These are phyloP conservation scores for Aristolochia fimbriata DNA, from an alignment of 164 flowering plant genomes.

Conservation along the genomic window DNA sequence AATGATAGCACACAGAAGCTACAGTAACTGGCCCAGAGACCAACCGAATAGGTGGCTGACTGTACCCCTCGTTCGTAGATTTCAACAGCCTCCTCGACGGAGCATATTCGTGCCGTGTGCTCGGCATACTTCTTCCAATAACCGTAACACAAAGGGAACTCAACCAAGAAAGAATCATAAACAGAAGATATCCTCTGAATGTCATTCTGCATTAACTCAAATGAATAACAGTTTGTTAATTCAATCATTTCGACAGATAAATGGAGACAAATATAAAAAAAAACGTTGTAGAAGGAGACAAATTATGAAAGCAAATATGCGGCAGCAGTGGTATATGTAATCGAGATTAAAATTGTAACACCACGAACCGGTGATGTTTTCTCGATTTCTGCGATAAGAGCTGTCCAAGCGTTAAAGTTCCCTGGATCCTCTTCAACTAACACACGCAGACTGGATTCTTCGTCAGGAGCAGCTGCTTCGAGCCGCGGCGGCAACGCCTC, in stretches of 20 bases:
- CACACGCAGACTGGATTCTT: slow-evolving; percentile 13
- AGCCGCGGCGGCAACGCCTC: neutral
- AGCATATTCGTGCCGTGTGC: slow-evolving; percentile 49
- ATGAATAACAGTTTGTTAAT: neutral
- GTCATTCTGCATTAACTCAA: slow-evolving; percentile 49
- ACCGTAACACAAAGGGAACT: slow-evolving; percentile 83
- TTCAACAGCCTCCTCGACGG: slow-evolving; percentile 45
- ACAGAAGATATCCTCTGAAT: slow-evolving; percentile 40
- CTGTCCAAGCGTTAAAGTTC: slow-evolving; percentile 53
- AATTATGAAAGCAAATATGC: neutral
- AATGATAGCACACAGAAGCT: slow-evolving; percentile 37
- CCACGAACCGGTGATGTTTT: slow-evolving; percentile 35
- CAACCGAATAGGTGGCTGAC: slow-evolving; percentile 59
- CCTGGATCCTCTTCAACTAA: slow-evolving; percentile 17
- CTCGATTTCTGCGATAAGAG: slow-evolving; percentile 46
- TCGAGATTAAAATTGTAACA: neutral
- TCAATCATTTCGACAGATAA: slow-evolving; percentile 5
- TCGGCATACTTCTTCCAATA: slow-evolving; percentile 87
- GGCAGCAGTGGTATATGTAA: too few relatives aligned
- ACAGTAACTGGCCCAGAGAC: slow-evolving; percentile 78
- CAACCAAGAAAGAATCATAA: slow-evolving; percentile 67
- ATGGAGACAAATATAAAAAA: neutral
- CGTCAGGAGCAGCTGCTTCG: too few relatives aligned
- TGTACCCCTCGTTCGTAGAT: slow-evolving; percentile 68
- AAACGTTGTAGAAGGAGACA: neutral